Evolutionary conservation across 345 rosid genomes (phyloP), one percentile per base, ranked within the genome.

Genomic region (Geranium brycei): DNA sequence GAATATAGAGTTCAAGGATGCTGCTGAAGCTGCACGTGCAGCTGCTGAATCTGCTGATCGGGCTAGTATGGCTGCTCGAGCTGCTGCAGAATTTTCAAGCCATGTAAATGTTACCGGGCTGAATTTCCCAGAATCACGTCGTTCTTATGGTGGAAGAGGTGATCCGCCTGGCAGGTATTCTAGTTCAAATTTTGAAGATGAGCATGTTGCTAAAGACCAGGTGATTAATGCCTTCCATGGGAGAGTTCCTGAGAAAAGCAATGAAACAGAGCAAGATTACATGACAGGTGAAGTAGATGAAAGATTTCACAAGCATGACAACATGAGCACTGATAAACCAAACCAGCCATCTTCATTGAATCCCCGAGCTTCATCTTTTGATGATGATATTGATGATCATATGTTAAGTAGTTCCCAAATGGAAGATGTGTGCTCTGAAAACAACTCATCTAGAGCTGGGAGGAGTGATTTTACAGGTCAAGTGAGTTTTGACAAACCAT

Each of bases 41-140:
- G 99, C 99, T 61, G 99, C 96, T 66, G 96, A 93, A 75, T 85
- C 99, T 73, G 99, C 97, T 31, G 99, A 93, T 78, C 83, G 80
- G 76, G 97, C 99, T 4, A 88, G 96, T 73, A 80, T 87, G 79
- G 99, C 99, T 76, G 97, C 99, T 31, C 78, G 87, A 69, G 96
- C 91, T 17, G 99, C 97, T 72, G 99, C 95, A 32, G 86, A 90
- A 70, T 90, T 93, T 72, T 85, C 97, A 57, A 83, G 83, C 67
- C 87, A 62, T 64, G 96, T 73, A 66, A 81, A 76, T 75, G 51
- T 64, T 58, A 68, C 58, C 38, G 56, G 67, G 67, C 89, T 77
- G 61, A 55, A 77, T 70, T 64, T 84, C 13, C 55, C 78, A 53
- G 85, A 76, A 56, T 69, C 83, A 18, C 77, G 15, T 11, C 2